Base-by-base conservation (phyloP, 225 moss, liverwort and hornwort genomes). In the Asterella californica region DNA sequence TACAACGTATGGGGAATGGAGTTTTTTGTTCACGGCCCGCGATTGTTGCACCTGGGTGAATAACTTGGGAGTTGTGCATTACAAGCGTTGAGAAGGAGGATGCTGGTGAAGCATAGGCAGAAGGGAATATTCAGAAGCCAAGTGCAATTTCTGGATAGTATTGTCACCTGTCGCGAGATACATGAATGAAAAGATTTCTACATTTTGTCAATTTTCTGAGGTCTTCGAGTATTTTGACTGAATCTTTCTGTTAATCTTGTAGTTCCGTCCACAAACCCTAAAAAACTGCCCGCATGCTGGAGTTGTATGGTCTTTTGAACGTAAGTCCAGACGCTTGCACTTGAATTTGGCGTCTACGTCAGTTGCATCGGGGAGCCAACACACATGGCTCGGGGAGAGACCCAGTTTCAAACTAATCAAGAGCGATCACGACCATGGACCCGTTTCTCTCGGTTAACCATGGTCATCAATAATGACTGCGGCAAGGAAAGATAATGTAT, bases 51-150 rank as follows among this genome's bases (percentile, higher is more conserved):
- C 47, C 0, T 10, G 47, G 46, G 8, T 65, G 71, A 46, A n/a
- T 12, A 6, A 6, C n/a, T n/a, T 4, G 71, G 70, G 47, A 71
- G n/a, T 71, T 10, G 71, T 71, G 71, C 6, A 14, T 48, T 27
- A 25, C 42, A 12, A 36, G 71, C 21, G 47, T 71, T 25, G 22
- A 45, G 37, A 9, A 5, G 25, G 74, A 74, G 67, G 36, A 53
- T 54, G 74, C 33, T 22, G 73, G 74, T 74, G 74, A 74, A 53
- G 50, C 74, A 50, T 74, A 29, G 18, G 32, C 74, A 4, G 47
- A 71, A 47, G 46, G 47, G 71, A 70, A 36, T 42, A 70, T 70
- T 36, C 70, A 70, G 70, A 71, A 27, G 74, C 48, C 52, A 49
- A 54, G 74, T 74, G 52, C 19, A 21, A 32, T 32, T 53, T 47